Evolutionary conservation across 2,329 filamentous ascomycete genomes (phyloP).

Genomic region (Didymosphaeria variabile): DNA sequence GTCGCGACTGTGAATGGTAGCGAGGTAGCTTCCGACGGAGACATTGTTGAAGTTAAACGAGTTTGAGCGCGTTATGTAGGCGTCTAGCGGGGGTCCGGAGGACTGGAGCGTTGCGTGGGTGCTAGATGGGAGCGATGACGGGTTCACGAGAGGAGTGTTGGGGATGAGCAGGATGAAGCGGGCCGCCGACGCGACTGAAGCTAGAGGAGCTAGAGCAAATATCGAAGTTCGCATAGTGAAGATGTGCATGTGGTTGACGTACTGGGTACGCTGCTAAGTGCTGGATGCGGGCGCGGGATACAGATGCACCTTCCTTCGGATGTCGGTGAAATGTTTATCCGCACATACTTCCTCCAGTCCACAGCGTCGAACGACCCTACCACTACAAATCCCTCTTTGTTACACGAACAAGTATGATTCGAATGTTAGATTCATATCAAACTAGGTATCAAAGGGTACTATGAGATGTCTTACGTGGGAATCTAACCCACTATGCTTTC

Average conservation of each 20-base stretch:
- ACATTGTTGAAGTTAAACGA: slow-evolving; percentile 81
- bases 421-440: too few species aligned
- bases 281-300: slow-evolving; percentile 6
- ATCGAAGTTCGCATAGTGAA: slow-evolving; percentile 47
- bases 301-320: slow-evolving; percentile 16
- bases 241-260: slow-evolving; percentile 13
- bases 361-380: not conserved
- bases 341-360: not conserved
- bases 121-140: slow-evolving; percentile 61
- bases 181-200: slow-evolving; percentile 52
- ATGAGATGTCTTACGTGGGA: too few species aligned
- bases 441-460: too few species aligned
- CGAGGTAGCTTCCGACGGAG: slow-evolving; percentile 77
- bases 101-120: slow-evolving; percentile 74
- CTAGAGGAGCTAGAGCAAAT: slow-evolving; percentile 52
- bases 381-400: not conserved
- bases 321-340: slow-evolving; percentile 6
- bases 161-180: slow-evolving; percentile 64
- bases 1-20: slow-evolving; percentile 79
- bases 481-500: too few species aligned
- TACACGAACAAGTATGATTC: not conserved
- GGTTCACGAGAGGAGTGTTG: slow-evolving; percentile 53
- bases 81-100: slow-evolving; percentile 58
- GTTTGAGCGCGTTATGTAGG: slow-evolving; percentile 73
- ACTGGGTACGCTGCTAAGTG: slow-evolving; percentile 10